Conservation (phyloP, 495 filamentous ascomycete genomes). For the Talaromyces adpressus region DNA sequence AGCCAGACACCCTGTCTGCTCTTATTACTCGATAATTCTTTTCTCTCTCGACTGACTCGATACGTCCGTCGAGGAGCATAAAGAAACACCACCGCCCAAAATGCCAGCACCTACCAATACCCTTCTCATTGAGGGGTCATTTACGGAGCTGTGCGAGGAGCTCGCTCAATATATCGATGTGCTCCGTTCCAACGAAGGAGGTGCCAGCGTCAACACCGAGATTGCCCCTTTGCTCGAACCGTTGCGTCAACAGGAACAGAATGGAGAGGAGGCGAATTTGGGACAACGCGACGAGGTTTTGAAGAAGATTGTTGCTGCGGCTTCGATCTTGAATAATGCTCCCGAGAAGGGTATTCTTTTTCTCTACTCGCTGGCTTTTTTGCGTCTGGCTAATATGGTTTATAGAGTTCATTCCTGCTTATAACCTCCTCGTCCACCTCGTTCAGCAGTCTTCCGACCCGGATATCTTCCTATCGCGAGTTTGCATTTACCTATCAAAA, state of each 20-base stretch:
- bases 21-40: slow-evolving; percentile 8
- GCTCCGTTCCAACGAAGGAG: slow-evolving; percentile 48
- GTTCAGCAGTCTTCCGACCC: slow-evolving; percentile 74
- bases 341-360: slow-evolving; percentile 71
- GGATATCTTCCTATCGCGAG: slow-evolving; percentile 73
- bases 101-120: slow-evolving; percentile 50
- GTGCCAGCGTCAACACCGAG: slow-evolving; percentile 57
- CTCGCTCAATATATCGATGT: slow-evolving; percentile 77
- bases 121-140: slow-evolving; percentile 85
- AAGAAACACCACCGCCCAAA: slow-evolving; percentile 16
- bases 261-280: slow-evolving; percentile 32
- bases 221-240: slow-evolving; percentile 64
- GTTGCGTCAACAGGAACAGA: slow-evolving; percentile 43
- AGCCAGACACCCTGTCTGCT: slow-evolving; percentile 18
- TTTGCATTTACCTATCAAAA: slow-evolving; percentile 81
- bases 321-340: slow-evolving; percentile 62
- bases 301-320: slow-evolving; percentile 77
- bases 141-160: slow-evolving; percentile 82
- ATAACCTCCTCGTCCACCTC: slow-evolving; percentile 93
- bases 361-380: too few species aligned
- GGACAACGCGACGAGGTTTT: slow-evolving; percentile 79
- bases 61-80: slow-evolving; percentile 6
- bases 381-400: slow-evolving; percentile 4
- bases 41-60: slow-evolving; percentile 12
- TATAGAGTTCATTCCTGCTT: slow-evolving; percentile 82